Evolutionary conservation across 306 rosid genomes (phyloP).

Genomic region (Vigna unguiculata): DNA sequence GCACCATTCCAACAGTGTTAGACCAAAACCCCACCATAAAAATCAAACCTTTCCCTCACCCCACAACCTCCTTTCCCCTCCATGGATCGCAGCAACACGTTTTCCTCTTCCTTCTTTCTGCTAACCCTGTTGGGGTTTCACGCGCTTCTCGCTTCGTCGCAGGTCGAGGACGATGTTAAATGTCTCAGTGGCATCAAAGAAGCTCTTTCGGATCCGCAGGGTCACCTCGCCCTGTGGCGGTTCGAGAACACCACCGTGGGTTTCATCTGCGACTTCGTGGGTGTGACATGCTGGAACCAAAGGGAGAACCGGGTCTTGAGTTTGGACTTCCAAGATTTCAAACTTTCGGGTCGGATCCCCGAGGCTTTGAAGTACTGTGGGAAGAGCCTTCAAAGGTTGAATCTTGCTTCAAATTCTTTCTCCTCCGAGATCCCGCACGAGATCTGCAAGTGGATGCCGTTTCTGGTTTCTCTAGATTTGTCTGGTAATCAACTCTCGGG

Average conservation of each 20-base stretch:
- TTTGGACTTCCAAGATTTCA: conserved; percentile 60
- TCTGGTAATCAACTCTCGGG: conserved; percentile 66
- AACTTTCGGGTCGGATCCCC: conserved; percentile 64
- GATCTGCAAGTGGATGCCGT: conserved; percentile 78
- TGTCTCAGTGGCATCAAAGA: conserved; percentile 67
- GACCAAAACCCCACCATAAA: conserved; percentile 32
- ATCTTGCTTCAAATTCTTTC: conserved; percentile 68
- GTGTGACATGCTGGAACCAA: conserved; percentile 78
- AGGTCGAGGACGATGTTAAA: conserved; percentile 56
- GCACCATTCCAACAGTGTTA: conserved; percentile 2
- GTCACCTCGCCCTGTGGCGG: conserved; percentile 55
- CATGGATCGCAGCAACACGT: conserved; percentile 14
- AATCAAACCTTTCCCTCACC: conserved; percentile 35
- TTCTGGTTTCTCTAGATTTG: conserved; percentile 67
- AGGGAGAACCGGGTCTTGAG: conserved; percentile 71
- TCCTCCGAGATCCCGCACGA: conserved; percentile 63
- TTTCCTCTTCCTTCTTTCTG: conserved; percentile 6
- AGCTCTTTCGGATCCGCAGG: conserved; percentile 46
- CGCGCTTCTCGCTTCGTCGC: conserved; percentile 36
- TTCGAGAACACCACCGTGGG: conserved; percentile 71
- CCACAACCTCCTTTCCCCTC: background rate
- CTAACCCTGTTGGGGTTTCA: conserved; percentile 20
- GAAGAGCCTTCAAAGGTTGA: conserved; percentile 61
- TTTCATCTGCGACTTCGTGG: conserved; percentile 67
- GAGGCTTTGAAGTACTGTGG: conserved; percentile 68